These are phyloP conservation scores for Leptographium procerum DNA, from an alignment of 2,329 filamentous ascomycete species.

Conservation along the genomic window DNA sequence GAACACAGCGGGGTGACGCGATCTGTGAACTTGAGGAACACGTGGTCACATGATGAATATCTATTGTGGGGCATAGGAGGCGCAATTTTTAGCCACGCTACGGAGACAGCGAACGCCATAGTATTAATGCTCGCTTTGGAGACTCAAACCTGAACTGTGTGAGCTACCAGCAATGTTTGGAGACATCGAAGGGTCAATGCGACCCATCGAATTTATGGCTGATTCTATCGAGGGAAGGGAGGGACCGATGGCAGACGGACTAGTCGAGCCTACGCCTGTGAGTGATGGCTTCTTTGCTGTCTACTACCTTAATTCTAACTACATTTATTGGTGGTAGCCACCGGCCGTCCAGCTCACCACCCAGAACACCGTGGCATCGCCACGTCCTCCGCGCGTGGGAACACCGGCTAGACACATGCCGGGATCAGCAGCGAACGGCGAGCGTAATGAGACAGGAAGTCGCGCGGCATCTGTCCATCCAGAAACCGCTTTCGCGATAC, in stretches of 20 bases:
- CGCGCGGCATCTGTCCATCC: conserved; percentile 45
- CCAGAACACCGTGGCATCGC: conserved; percentile 22
- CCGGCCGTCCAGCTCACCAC: neutral
- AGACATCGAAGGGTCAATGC: neutral
- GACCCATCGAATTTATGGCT: neutral
- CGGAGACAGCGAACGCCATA: neutral
- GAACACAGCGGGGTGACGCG: neutral
- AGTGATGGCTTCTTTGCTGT: neutral
- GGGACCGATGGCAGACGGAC: neutral
- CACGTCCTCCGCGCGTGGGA: conserved; percentile 31
- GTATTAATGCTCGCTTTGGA: neutral
- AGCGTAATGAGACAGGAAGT: conserved; percentile 24
- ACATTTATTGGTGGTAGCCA: neutral
- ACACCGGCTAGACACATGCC: conserved; percentile 31
- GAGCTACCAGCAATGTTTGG: neutral
- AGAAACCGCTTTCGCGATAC: conserved; percentile 41
- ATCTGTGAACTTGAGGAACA: neutral
- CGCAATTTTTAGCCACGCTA: neutral
- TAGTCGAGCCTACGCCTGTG: neutral
- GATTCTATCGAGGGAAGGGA: neutral
- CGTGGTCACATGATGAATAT: neutral
- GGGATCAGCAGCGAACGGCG: conserved; percentile 12
- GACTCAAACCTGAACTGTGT: neutral
- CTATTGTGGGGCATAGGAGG: neutral
- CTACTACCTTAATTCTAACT: neutral